A percentile compares a stretch with the other conserved stretches of the same genome.
Evolutionary conservation across 306 rosid species (phyloP).

Genomic region (Hippophae tibetana): DNA sequence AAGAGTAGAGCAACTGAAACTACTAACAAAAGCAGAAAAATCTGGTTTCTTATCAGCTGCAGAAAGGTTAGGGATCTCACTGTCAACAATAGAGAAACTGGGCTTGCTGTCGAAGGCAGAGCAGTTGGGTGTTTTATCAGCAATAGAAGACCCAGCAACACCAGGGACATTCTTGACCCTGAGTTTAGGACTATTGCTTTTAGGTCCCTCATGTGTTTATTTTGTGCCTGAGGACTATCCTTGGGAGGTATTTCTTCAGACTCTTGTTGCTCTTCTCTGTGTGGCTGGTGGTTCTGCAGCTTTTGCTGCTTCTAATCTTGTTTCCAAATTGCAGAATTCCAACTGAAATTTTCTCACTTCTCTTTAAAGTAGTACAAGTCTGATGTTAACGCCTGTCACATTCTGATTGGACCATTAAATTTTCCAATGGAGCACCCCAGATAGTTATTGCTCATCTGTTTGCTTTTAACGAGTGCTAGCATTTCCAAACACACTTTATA

Average conservation of each 20-base stretch:
- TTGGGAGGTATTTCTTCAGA: constrained; percentile 46
- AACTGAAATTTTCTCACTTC: constrained; percentile 13
- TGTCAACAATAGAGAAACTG: constrained; percentile 64
- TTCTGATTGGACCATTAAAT: no score
- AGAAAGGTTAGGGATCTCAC: constrained; percentile 70
- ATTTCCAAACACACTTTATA: no score
- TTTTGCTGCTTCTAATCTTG: constrained; percentile 76
- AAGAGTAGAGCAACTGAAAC: constrained; percentile 80
- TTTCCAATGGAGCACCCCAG: no score
- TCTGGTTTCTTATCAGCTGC: constrained; percentile 88
- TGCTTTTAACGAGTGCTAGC: no score
- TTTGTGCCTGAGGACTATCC: constrained; percentile 75
- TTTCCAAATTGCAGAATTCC: constrained; percentile 70
- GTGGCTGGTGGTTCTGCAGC: constrained; percentile 72
- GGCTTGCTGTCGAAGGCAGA: constrained; percentile 91
- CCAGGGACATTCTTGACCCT: constrained; percentile 58
- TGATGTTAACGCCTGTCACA: no score
- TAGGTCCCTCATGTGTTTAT: constrained; percentile 67
- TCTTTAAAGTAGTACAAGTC: no score
- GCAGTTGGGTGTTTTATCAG: constrained; percentile 76
- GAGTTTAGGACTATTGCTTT: constrained; percentile 48
- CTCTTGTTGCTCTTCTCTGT: constrained; percentile 38
- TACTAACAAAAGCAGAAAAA: constrained; percentile 83
- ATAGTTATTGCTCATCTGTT: no score
- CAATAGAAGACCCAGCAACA: constrained; percentile 80